Percentiles rank a stretch among this genome's conserved stretches.
Conservation (phyloP, 2,329 filamentous ascomycete species). For the Penicillium occitanis region DNA sequence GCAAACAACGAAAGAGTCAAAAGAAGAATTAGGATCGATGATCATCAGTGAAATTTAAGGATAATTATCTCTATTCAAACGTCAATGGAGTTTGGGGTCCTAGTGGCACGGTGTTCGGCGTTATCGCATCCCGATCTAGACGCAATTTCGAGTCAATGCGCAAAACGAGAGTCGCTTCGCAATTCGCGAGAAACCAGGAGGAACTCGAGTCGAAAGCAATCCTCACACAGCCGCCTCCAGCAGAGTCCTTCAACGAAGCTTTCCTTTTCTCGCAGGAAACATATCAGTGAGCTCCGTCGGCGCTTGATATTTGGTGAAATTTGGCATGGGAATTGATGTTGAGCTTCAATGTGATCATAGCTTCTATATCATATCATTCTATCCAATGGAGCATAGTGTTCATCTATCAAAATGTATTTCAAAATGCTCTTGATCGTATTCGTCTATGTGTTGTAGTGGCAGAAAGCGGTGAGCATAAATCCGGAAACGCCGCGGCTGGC, state of each 20-base stretch:
- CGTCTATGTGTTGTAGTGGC: too few species aligned
- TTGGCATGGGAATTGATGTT: background rate
- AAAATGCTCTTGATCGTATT: background rate
- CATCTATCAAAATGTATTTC: background rate
- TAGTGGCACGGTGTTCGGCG: background rate
- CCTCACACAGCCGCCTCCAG: background rate
- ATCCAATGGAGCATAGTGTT: background rate
- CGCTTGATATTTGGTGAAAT: background rate
- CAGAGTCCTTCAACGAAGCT: background rate
- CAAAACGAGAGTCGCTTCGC: background rate
- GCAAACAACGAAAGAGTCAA: slow-evolving; percentile 28
- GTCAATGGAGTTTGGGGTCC: background rate
- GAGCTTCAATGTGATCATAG: too few species aligned
- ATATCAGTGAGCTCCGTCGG: background rate
- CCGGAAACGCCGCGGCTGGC: background rate
- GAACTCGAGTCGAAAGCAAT: too few species aligned
- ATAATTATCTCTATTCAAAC: background rate
- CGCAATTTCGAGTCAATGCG: too few species aligned
- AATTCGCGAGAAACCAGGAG: background rate
- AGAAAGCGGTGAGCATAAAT: slow-evolving; percentile 12
- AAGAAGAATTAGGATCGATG: slow-evolving; percentile 34
- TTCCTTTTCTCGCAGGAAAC: background rate
- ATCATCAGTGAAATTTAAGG: background rate
- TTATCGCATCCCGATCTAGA: background rate
- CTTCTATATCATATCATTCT: background rate